Conservation (phyloP, 225 moss, liverwort and hornwort species). For the Marchantia polymorpha region DNA sequence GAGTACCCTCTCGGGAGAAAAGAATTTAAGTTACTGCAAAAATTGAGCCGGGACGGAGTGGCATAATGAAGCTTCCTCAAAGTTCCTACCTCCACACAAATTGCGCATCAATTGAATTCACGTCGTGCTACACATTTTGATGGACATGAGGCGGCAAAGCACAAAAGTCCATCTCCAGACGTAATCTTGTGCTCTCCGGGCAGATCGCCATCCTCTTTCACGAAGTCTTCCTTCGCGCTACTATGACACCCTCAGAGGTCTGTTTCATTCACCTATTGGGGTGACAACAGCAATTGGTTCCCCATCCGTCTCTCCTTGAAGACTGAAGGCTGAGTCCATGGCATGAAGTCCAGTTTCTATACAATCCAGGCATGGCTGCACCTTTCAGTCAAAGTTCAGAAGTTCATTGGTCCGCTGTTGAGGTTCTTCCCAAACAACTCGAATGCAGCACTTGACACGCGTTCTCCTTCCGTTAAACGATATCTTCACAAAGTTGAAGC, state of each 20-base stretch:
- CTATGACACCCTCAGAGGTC: background rate
- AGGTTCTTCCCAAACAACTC: background rate
- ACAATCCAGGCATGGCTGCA: background rate
- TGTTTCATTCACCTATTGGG: background rate
- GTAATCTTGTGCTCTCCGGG: no score
- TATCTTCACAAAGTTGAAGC: background rate
- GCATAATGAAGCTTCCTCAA: background rate
- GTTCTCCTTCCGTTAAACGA: background rate
- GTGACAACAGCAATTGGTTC: background rate
- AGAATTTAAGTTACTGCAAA: slow-evolving; percentile 17
- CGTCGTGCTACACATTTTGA: background rate
- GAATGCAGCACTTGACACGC: background rate
- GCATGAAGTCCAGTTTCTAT: background rate
- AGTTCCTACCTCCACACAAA: background rate
- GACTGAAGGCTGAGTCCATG: background rate
- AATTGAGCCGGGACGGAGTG: background rate
- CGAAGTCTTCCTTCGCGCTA: background rate
- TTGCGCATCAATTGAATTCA: background rate
- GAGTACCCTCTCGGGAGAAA: slow-evolving; percentile 7
- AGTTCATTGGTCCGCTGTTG: background rate
- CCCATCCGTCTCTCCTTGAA: background rate
- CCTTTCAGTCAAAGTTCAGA: background rate
- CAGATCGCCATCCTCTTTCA: background rate
- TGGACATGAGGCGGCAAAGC: background rate
- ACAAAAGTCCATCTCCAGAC: no score